phyloP scores from a whole-genome alignment of 768 basidiomycete genomes.

The Lanmaoa rubissima region DNA sequence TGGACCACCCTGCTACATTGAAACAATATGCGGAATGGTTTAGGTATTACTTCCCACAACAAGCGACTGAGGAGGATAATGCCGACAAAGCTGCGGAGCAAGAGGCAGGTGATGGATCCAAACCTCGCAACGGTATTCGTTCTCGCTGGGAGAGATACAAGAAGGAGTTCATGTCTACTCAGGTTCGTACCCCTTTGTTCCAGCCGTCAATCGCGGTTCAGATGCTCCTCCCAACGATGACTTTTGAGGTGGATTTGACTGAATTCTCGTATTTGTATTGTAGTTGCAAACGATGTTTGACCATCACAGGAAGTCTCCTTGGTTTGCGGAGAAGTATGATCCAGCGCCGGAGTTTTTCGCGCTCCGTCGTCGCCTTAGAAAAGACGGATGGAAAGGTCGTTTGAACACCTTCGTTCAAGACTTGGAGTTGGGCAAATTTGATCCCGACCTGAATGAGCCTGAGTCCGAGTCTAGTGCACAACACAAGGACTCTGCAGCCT shows the following conservation, averaged over 20 bases:
- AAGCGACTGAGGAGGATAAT: constrained; percentile 79
- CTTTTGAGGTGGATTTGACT: constrained; percentile 18
- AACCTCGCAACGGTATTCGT: constrained; percentile 82
- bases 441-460: constrained; percentile 68
- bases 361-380: constrained; percentile 75
- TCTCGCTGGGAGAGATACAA: constrained; percentile 91
- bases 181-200: constrained; percentile 60
- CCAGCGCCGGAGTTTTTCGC: constrained; percentile 65
- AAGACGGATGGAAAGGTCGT: constrained; percentile 80
- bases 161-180: constrained; percentile 81
- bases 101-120: constrained; percentile 77
- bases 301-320: constrained; percentile 91
- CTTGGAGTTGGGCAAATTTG: constrained; percentile 82
- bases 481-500: constrained; percentile 47
- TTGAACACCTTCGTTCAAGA: constrained; percentile 72
- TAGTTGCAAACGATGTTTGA: constrained; percentile 97
- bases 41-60: constrained; percentile 68
- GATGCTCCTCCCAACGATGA: constrained; percentile 13
- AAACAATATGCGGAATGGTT: constrained; percentile 92
- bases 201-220: constrained; percentile 5
- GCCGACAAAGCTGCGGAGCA: constrained; percentile 83
- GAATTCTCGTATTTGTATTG: constrained; percentile 38
- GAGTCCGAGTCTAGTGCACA: constrained; percentile 51
- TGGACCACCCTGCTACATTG: constrained; percentile 77
- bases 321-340: constrained; percentile 97